phyloP scores from a whole-genome alignment of 176 grass and related monocot species.

The Oryza longistaminata region DNA sequence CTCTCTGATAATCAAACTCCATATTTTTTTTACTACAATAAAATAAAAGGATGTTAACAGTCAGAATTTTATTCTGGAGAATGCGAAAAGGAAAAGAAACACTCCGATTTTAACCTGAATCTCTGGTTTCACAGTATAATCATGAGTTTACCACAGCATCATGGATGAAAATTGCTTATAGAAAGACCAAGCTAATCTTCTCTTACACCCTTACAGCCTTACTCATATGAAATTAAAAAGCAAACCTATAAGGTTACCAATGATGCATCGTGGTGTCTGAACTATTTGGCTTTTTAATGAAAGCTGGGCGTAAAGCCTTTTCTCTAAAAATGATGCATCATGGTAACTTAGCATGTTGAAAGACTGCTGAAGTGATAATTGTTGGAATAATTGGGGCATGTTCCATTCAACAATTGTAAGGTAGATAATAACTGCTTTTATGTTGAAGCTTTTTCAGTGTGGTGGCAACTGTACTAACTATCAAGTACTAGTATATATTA shows the following conservation, averaged over 20 bases:
- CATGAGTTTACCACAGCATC: conserved; percentile 6
- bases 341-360: neutral
- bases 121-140: conserved; percentile 4
- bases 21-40: neutral
- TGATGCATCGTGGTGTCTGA: neutral
- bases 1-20: neutral
- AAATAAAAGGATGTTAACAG: conserved; percentile 7
- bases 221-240: neutral
- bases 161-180: neutral
- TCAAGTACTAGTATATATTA: neutral
- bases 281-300: too few relatives aligned
- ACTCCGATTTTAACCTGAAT: neutral
- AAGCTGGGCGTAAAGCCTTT: too few relatives aligned
- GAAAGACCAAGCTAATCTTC: neutral
- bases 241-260: neutral
- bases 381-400: too few relatives aligned
- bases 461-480: neutral
- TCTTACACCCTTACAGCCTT: neutral
- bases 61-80: conserved; percentile 1
- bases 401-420: neutral
- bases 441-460: neutral
- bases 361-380: conserved; percentile 3
- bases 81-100: neutral
- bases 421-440: neutral
- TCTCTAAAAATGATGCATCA: too few relatives aligned